phyloP scores from a whole-genome alignment of 192 early-diverging fungal species.

The Entrophospora sp. region DNA sequence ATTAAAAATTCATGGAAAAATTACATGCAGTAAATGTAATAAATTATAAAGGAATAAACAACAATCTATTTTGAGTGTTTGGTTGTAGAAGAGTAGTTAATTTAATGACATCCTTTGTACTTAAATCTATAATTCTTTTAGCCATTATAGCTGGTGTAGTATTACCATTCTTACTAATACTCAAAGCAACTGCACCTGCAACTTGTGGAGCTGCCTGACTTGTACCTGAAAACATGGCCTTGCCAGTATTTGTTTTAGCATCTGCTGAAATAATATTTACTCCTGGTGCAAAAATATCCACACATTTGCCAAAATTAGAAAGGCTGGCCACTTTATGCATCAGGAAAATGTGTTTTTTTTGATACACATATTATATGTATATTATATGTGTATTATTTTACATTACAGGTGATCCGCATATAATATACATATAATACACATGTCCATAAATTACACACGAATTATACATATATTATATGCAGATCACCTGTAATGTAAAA shows the following conservation, averaged over 20 bases:
- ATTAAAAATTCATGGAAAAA: too few species aligned
- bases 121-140: background rate
- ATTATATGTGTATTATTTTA: too few species aligned
- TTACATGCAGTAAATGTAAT: too few species aligned
- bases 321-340: slow-evolving; percentile 74
- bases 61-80: slow-evolving; percentile 18
- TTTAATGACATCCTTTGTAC: background rate
- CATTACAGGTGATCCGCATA: too few species aligned
- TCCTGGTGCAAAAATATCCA: slow-evolving; percentile 88
- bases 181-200: slow-evolving; percentile 40
- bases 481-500: too few species aligned
- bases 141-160: background rate
- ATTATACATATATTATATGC: too few species aligned
- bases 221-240: slow-evolving; percentile 42
- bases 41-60: background rate
- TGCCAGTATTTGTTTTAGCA: background rate
- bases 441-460: too few species aligned
- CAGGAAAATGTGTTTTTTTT: too few species aligned
- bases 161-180: background rate
- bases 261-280: background rate
- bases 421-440: too few species aligned
- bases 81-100: background rate
- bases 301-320: slow-evolving; percentile 85
- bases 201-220: slow-evolving; percentile 54
- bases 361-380: too few species aligned